These are phyloP conservation scores for Helotiales sp. DNA, from an alignment of 2,329 filamentous ascomycete species.

Conservation along the genomic window DNA sequence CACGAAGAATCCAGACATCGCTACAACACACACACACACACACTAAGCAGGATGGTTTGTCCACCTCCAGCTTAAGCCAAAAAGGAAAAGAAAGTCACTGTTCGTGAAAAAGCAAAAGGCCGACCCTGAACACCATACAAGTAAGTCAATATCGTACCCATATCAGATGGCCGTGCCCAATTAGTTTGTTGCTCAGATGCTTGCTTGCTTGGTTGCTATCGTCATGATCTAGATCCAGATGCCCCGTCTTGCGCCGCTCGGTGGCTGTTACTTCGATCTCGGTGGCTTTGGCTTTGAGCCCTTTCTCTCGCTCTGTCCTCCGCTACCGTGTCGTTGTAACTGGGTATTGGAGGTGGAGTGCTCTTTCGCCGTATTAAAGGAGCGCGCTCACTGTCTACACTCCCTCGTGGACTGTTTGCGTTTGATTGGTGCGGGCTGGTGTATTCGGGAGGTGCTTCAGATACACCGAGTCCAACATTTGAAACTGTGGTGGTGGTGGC, in stretches of 20 bases:
- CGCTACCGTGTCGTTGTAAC: constrained; percentile 43
- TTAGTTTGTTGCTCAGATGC: constrained; percentile 1
- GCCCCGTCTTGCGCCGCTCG: constrained; percentile 12
- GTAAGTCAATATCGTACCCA: constrained; percentile 14
- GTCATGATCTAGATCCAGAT: constrained; percentile 29
- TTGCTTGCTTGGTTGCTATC: constrained; percentile 1
- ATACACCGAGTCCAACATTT: constrained; percentile 36
- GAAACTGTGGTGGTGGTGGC: constrained; percentile 26
- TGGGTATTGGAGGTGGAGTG: constrained; percentile 44
- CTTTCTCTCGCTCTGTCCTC: constrained; percentile 37
- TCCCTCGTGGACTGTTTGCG: constrained; percentile 57
- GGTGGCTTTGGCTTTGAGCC: constrained; percentile 29
- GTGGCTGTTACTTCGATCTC: constrained; percentile 26
- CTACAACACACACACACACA: neutral
- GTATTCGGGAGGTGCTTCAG: constrained; percentile 73
- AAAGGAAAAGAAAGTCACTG: neutral
- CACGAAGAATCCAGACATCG: neutral
- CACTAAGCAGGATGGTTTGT: neutral
- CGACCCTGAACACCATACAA: constrained; percentile 8
- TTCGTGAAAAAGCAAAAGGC: neutral
- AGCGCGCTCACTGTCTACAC: constrained; percentile 57
- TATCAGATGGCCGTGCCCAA: neutral
- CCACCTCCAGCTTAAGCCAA: neutral
- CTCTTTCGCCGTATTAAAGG: constrained; percentile 51
- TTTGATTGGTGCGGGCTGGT: constrained; percentile 68